Conservation (phyloP, 2,329 filamentous ascomycete genomes). For the Monosporascus cannonballus region DNA sequence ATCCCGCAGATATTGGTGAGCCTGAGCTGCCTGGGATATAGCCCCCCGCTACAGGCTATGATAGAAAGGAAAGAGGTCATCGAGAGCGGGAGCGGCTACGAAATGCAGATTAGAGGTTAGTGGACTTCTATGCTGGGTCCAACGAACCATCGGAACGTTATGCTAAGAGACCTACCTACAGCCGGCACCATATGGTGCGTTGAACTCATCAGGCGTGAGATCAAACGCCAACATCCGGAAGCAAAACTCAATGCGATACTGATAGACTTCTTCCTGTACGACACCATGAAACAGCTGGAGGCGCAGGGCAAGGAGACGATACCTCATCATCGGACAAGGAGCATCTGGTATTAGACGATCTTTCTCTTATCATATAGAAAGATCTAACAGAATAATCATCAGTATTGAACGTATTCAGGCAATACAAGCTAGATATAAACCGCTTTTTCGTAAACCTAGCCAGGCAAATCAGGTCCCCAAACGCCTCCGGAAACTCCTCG, state of each 20-base stretch:
- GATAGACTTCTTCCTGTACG: conserved; percentile 96
- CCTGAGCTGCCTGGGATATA: conserved; percentile 77
- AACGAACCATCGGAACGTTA: too few relatives aligned
- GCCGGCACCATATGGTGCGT: conserved; percentile 95
- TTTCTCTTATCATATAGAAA: not conserved
- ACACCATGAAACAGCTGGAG: conserved; percentile 85
- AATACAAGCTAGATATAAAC: not conserved
- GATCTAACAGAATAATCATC: not conserved
- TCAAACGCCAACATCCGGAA: conserved; percentile 65
- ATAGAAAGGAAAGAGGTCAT: conserved; percentile 62
- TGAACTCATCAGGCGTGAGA: conserved; percentile 79
- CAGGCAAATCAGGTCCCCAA: not conserved
- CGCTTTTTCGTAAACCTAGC: not conserved
- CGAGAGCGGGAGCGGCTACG: conserved; percentile 67
- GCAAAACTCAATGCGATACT: conserved; percentile 77
- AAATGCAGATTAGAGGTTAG: conserved; percentile 78
- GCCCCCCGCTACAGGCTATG: conserved; percentile 67
- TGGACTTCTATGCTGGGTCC: not conserved
- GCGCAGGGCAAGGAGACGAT: conserved; percentile 52
- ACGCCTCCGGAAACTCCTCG: not conserved
- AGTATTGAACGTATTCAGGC: not conserved
- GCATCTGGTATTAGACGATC: conserved; percentile 76
- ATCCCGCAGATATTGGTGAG: conserved; percentile 88
- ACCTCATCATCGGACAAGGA: conserved; percentile 83
- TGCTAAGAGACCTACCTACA: conserved; percentile 23